Evolutionary conservation across 2,329 filamentous ascomycete genomes (phyloP), one percentile per base, ranked within the genome.

Genomic region (Aciculosporium take): DNA sequence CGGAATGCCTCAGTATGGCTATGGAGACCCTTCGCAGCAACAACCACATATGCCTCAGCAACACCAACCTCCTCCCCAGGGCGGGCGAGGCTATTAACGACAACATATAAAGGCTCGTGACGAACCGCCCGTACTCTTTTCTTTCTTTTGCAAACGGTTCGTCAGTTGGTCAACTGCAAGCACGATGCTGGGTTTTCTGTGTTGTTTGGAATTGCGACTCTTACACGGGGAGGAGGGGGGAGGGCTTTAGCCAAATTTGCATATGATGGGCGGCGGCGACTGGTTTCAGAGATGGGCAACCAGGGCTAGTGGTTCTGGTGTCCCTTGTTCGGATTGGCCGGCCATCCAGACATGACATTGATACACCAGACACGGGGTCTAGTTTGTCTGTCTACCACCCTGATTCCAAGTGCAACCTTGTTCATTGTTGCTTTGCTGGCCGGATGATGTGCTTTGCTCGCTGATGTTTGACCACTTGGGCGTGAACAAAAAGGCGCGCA

Each of bases 1-100:
- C 45, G 56, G 50, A 37, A 54, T 53, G 7, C 58, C 62, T 15
- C 55, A 53, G 31, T 73, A 71, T 46, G 66, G 63, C 39, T 74
- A 74, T 49, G 43, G 39, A 21, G 49, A 52, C 32, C 45, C 44
- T 34, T 48, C 48, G 20, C 51, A 52, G 46, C 51, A 53, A 39
- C 47, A 47, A 28, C 28, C 18, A 20, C 37, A 28, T 21, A 40
- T 41, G 31, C 35, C 37, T 13, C 45, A 40, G 23, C 45, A 47
- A 21, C 45, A 45, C 18, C 47, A 43, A 24, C 43, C 44, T 31
- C 51, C 45, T 28, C 49, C 39, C 7, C 48, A 48, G 33, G 51
- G 50, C 23, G 49, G 50, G 9, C 41, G 48, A 37, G 46, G 50
- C 35, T 53, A 53, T 29, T 53, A 48, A 42, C 36, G 5, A 4